A percentile compares a stretch with the other conserved stretches of the same genome.
Evolutionary conservation across 2,329 filamentous ascomycete species (phyloP).

Genomic region (Cordyceps farinosa): DNA sequence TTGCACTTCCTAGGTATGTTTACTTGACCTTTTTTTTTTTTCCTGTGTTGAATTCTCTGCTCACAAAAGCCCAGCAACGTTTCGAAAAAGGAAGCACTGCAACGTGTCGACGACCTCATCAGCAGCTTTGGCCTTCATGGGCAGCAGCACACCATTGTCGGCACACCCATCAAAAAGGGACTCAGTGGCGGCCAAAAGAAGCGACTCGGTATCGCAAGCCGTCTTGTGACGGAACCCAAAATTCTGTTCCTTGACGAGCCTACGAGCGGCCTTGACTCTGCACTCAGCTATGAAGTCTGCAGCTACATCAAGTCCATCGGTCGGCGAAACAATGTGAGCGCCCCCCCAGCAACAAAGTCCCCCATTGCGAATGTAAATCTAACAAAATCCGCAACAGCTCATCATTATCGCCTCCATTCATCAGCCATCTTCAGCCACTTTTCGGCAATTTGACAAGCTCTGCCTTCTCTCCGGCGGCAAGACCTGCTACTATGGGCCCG

Average conservation of each 20-base stretch:
- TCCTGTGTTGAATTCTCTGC: not conserved
- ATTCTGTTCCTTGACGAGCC: conserved; percentile 82
- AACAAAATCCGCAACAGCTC: conserved; percentile 43
- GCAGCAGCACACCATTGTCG: conserved; percentile 69
- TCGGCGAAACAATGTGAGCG: conserved; percentile 58
- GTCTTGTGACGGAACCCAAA: conserved; percentile 76
- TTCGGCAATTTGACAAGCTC: conserved; percentile 76
- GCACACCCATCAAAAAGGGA: conserved; percentile 78
- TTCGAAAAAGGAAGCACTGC: conserved; percentile 51
- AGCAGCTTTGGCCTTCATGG: conserved; percentile 68
- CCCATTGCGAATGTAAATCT: not conserved
- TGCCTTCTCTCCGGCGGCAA: conserved; percentile 68
- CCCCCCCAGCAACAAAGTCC: not conserved
- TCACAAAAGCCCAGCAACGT: conserved; percentile 29
- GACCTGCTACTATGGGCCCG: conserved; percentile 69
- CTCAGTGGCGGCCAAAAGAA: conserved; percentile 84
- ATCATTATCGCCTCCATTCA: conserved; percentile 81
- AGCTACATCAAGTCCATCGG: conserved; percentile 67
- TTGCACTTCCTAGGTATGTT: conserved; percentile 39
- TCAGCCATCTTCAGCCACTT: conserved; percentile 77
- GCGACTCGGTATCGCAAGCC: conserved; percentile 73
- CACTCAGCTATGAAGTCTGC: conserved; percentile 72
- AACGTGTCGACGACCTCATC: conserved; percentile 64
- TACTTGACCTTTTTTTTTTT: not conserved
- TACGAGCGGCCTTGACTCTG: conserved; percentile 78